Conservation (phyloP, 257 asterid species). For the Linaria vulgaris region DNA sequence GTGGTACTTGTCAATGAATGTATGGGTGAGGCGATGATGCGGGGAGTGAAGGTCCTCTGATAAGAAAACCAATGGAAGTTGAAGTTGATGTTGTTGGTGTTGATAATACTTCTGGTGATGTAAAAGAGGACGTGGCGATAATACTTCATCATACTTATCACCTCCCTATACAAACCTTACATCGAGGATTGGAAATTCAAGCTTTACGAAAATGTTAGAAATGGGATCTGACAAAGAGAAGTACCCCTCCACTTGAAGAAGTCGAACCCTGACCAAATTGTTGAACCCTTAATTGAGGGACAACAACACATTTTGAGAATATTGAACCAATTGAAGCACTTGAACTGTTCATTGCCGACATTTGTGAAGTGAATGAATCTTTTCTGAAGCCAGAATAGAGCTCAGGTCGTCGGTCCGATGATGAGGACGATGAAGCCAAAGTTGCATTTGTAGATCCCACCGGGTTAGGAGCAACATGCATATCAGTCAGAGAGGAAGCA, state of each 20-base stretch:
- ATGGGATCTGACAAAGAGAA: constrained; percentile 32
- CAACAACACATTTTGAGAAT: too few relatives aligned
- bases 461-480: too few relatives aligned
- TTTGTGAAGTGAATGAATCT: too few relatives aligned
- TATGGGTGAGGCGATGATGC: constrained; percentile 11
- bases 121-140: constrained; percentile 31
- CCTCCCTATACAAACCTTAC: constrained; percentile 55
- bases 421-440: too few relatives aligned
- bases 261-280: too few relatives aligned
- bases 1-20: constrained; percentile 1
- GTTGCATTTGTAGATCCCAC: too few relatives aligned
- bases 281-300: too few relatives aligned
- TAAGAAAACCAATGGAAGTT: constrained; percentile 18
- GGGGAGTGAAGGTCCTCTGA: constrained; percentile 20
- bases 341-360: too few relatives aligned
- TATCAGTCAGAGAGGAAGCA: too few relatives aligned
- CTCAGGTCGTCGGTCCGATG: too few relatives aligned
- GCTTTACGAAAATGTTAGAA: constrained; percentile 30
- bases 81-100: constrained; percentile 24
- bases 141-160: constrained; percentile 60
- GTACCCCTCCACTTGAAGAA: constrained; percentile 28
- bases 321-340: too few relatives aligned
- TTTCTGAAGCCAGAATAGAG: too few relatives aligned
- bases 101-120: constrained; percentile 30
- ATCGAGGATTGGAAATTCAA: constrained; percentile 28